Evolutionary conservation across 225 moss, liverwort and hornwort genomes (phyloP).

Genomic region (Ulota crispa): DNA sequence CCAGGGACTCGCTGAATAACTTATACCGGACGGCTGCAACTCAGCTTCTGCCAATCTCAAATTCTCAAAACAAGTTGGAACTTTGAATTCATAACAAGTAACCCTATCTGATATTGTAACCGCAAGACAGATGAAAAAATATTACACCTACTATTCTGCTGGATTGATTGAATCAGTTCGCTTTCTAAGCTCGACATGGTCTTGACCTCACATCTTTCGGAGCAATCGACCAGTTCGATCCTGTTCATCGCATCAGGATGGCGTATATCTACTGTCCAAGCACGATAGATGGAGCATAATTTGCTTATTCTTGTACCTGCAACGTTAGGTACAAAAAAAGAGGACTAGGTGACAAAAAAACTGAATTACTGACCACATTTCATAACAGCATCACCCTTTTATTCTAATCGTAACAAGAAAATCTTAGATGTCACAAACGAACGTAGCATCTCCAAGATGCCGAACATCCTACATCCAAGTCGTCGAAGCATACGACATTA

Average conservation of each 20-base stretch:
- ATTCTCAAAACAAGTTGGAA: neutral
- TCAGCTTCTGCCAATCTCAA: neutral
- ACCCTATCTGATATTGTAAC: neutral
- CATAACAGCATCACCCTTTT: neutral
- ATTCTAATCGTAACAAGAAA: neutral
- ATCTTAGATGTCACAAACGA: conserved; percentile 18
- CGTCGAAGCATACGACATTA: neutral
- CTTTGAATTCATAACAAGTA: neutral
- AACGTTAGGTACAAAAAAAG: neutral
- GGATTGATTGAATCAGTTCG: neutral
- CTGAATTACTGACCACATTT: neutral
- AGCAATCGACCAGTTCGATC: conserved; percentile 13
- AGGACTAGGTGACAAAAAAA: conserved; percentile 4
- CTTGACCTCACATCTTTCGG: conserved; percentile 7
- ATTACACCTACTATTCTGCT: neutral
- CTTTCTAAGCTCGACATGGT: conserved; percentile 9
- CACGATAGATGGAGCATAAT: neutral
- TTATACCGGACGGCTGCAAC: neutral
- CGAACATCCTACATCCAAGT: conserved; percentile 14
- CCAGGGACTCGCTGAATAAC: neutral
- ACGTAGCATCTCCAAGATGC: conserved; percentile 16
- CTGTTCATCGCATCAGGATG: neutral
- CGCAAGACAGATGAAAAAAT: neutral
- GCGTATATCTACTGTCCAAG: neutral
- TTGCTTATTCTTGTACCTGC: conserved; percentile 22